A percentile compares a stretch with the other conserved stretches of the same genome.
Conservation (phyloP, 1,284 basidiomycete species). For the Leccinum angustisporum region DNA sequence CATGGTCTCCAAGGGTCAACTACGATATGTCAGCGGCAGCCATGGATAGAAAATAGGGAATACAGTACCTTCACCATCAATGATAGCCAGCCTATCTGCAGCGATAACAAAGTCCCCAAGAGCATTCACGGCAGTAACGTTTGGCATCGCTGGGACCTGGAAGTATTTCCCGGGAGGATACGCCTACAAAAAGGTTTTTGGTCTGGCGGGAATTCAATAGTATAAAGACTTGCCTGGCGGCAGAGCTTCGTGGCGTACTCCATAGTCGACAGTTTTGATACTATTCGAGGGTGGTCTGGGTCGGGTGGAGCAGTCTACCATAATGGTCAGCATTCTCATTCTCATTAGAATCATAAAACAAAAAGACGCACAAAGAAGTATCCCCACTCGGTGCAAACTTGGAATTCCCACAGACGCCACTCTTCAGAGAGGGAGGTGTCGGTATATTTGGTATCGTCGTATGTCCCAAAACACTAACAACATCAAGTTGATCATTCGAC, state of each 20-base stretch:
- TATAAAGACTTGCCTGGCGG: constrained; percentile 48
- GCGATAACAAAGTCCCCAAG: constrained; percentile 78
- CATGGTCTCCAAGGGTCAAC: constrained; percentile 90
- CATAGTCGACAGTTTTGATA: constrained; percentile 73
- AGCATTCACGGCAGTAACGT: constrained; percentile 77
- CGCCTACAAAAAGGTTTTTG: constrained; percentile 45
- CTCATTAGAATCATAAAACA: constrained; percentile 9
- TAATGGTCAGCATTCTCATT: background rate
- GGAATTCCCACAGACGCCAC: constrained; percentile 91
- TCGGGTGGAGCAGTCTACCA: constrained; percentile 68
- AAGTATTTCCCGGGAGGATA: constrained; percentile 80
- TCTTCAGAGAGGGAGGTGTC: constrained; percentile 61
- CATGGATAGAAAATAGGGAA: background rate
- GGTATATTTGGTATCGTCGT: constrained; percentile 66
- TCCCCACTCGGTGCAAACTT: constrained; percentile 93
- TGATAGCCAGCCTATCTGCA: constrained; percentile 79
- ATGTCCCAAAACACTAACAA: constrained; percentile 84
- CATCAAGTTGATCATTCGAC: background rate
- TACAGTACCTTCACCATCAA: constrained; percentile 74
- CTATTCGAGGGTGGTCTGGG: constrained; percentile 61
- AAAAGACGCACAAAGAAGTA: constrained; percentile 67
- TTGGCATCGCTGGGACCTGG: constrained; percentile 68
- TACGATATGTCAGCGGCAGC: constrained; percentile 28
- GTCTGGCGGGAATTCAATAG: background rate
- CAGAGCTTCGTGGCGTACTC: constrained; percentile 84